Conservation (phyloP, 2,329 filamentous ascomycete species). For the Zalaria sp. region DNA sequence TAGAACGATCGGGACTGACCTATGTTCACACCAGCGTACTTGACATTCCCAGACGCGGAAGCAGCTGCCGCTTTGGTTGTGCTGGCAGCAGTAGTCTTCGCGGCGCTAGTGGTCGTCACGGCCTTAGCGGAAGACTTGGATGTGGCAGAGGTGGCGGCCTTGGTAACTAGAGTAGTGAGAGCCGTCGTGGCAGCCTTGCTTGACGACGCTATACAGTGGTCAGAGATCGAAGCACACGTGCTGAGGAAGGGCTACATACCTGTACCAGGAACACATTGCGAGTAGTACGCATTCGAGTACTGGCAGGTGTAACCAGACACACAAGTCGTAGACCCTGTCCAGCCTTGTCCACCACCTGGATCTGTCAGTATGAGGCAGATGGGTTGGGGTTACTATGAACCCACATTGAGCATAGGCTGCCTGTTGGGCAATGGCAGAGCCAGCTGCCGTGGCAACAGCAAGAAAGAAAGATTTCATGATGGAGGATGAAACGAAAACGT, state of each 20-base stretch:
- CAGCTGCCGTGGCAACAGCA: slow-evolving; percentile 9
- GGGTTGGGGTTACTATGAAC: background rate
- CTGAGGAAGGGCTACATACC: background rate
- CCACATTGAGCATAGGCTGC: slow-evolving; percentile 9
- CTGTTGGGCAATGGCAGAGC: slow-evolving; percentile 5
- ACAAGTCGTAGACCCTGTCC: slow-evolving; percentile 16
- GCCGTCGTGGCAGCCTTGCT: slow-evolving; percentile 1
- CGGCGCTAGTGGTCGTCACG: slow-evolving; percentile 6
- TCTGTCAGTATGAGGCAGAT: slow-evolving; percentile 7
- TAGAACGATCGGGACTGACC: too few species aligned
- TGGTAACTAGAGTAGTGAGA: background rate
- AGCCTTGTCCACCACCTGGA: slow-evolving; percentile 14
- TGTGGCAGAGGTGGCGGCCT: background rate
- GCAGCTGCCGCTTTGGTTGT: slow-evolving; percentile 2
- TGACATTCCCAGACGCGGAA: slow-evolving; percentile 10
- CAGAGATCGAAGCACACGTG: background rate
- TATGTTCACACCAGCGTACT: slow-evolving; percentile 18
- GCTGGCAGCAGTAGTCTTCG: slow-evolving; percentile 1
- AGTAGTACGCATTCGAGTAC: slow-evolving; percentile 15
- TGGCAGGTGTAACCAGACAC: slow-evolving; percentile 16
- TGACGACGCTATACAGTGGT: background rate
- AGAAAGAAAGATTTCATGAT: slow-evolving; percentile 12
- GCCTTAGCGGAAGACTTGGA: background rate
- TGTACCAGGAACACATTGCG: slow-evolving; percentile 14
- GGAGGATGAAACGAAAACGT: slow-evolving; percentile 5